Evolutionary conservation across 768 basidiomycete genomes (phyloP).

Genomic region (Pulveroboletus ravenelii): DNA sequence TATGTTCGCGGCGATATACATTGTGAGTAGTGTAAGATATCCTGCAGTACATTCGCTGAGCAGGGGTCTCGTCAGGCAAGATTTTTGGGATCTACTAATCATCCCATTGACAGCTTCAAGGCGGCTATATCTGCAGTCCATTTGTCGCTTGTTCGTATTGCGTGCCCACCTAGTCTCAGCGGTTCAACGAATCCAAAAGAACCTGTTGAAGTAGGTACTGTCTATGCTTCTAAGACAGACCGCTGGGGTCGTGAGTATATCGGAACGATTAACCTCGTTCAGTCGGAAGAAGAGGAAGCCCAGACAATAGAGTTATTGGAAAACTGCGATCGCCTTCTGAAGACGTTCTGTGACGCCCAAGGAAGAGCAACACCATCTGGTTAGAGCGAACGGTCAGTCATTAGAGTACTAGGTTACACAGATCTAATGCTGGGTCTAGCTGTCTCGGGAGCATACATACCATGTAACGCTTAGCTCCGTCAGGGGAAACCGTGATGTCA

Average conservation of each 20-base stretch:
- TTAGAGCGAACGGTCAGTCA: not conserved
- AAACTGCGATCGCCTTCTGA: slow-evolving; percentile 53
- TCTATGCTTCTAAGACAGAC: slow-evolving; percentile 53
- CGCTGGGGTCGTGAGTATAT: slow-evolving; percentile 54
- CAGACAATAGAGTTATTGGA: slow-evolving; percentile 47
- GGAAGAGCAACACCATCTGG: slow-evolving; percentile 23
- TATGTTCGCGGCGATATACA: slow-evolving; percentile 55
- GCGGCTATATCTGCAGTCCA: slow-evolving; percentile 66
- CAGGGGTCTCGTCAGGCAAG: slow-evolving; percentile 49
- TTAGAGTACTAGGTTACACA: not conserved
- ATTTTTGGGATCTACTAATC: slow-evolving; percentile 59
- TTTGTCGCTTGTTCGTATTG: slow-evolving; percentile 55
- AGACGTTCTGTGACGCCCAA: slow-evolving; percentile 30
- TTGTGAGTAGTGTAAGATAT: slow-evolving; percentile 42
- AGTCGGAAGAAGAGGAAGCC: slow-evolving; percentile 47
- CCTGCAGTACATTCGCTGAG: not conserved
- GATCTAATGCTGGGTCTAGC: slow-evolving; percentile 3
- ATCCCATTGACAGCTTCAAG: slow-evolving; percentile 57
- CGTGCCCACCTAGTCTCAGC: slow-evolving; percentile 39
- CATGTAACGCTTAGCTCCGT: not conserved
- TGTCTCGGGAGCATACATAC: not conserved
- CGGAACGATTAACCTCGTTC: slow-evolving; percentile 42
- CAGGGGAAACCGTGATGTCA: too few relatives aligned
- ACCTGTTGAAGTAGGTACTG: slow-evolving; percentile 25
- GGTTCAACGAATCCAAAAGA: slow-evolving; percentile 10